Conservation (phyloP, 805 yeast genomes). For the Candida krabiensis region DNA sequence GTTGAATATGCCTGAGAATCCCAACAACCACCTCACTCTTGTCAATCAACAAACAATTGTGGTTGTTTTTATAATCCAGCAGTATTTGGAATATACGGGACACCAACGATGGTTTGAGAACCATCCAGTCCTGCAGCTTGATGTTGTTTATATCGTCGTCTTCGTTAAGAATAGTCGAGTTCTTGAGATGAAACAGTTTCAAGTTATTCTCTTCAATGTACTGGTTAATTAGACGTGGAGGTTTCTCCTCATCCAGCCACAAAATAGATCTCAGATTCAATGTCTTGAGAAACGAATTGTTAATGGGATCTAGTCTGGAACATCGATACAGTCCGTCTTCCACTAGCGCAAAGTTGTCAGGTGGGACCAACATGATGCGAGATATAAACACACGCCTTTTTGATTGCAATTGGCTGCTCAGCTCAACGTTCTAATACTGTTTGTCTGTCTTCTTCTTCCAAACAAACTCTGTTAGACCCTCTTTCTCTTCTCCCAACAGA, state of each 20-base stretch:
- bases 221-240: slow-evolving; percentile 66
- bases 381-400: too few species aligned
- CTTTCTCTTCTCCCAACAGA: too few species aligned
- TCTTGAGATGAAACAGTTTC: slow-evolving; percentile 46
- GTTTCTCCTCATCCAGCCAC: slow-evolving; percentile 81
- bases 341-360: slow-evolving; percentile 88
- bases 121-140: slow-evolving; percentile 61
- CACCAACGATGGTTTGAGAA: slow-evolving; percentile 64
- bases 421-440: too few species aligned
- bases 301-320: slow-evolving; percentile 71
- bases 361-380: slow-evolving; percentile 95
- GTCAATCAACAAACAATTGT: slow-evolving; percentile 76
- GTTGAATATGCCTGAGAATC: slow-evolving; percentile 74
- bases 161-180: slow-evolving; percentile 22
- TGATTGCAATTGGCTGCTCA: too few species aligned
- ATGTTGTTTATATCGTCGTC: slow-evolving; percentile 25
- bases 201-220: slow-evolving; percentile 61
- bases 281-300: slow-evolving; percentile 76
- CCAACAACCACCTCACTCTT: slow-evolving; percentile 80
- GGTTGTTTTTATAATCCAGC: slow-evolving; percentile 56
- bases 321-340: slow-evolving; percentile 87
- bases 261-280: slow-evolving; percentile 66
- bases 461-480: too few species aligned
- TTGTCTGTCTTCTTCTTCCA: too few species aligned
- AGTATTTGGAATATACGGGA: slow-evolving; percentile 65